Evolutionary conservation across 2,329 filamentous ascomycete genomes (phyloP).

Genomic region (Dryadomyces quercus-mongolicae): DNA sequence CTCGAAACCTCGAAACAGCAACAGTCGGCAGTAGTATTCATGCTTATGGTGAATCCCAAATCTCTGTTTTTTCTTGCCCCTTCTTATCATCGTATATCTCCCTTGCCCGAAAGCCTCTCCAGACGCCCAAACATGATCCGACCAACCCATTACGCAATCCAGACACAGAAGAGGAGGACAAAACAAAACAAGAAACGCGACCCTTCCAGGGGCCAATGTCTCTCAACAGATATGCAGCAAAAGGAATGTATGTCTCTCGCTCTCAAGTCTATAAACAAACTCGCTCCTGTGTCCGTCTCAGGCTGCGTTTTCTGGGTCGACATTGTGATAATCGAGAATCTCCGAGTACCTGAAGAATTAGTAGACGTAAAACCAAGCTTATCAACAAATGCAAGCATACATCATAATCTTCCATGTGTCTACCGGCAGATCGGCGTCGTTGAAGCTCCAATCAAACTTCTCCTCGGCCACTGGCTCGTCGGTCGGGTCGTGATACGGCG

Average conservation of each 20-base stretch:
- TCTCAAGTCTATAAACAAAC: background rate
- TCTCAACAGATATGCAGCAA: too few relatives aligned
- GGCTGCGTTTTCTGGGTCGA: constrained; percentile 44
- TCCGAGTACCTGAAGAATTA: constrained; percentile 99
- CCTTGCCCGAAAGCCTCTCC: background rate
- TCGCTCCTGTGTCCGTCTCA: constrained; percentile 20
- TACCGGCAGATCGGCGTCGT: constrained; percentile 91
- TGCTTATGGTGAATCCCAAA: too few relatives aligned
- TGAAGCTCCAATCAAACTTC: constrained; percentile 99
- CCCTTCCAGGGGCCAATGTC: background rate
- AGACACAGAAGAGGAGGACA: background rate
- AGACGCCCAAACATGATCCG: background rate
- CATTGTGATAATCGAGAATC: constrained; percentile 96
- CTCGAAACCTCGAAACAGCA: too few relatives aligned
- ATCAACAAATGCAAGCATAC: constrained; percentile 55
- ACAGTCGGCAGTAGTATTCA: too few relatives aligned
- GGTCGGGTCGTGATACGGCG: constrained; percentile 92
- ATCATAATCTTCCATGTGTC: constrained; percentile 99
- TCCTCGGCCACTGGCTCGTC: constrained; percentile 93
- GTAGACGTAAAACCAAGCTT: too few relatives aligned
- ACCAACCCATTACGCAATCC: background rate
- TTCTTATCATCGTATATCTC: background rate
- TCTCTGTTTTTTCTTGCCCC: background rate
- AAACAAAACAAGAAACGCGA: background rate
- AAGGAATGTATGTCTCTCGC: too few relatives aligned